phyloP scores from a whole-genome alignment of 176 grass and related monocot genomes.

The Avena atlantica region DNA sequence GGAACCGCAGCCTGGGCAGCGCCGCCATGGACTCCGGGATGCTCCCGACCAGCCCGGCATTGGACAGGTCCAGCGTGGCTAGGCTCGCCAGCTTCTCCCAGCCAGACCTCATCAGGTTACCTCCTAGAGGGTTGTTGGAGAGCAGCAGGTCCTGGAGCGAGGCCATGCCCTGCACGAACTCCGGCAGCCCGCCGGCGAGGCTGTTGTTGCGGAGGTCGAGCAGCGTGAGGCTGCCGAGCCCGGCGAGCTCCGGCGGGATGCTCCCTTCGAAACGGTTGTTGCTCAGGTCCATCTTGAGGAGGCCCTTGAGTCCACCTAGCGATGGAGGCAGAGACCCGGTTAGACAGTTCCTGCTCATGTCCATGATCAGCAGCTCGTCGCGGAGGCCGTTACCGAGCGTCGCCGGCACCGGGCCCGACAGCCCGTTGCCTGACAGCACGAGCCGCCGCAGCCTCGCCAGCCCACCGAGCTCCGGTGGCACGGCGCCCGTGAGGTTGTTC shows the following conservation, averaged over 20 bases:
- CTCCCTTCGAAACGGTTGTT: conserved; percentile 50
- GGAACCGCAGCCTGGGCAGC: conserved; percentile 64
- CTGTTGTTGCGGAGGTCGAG: conserved; percentile 89
- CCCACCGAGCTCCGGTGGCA: conserved; percentile 61
- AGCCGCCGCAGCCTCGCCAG: conserved; percentile 62
- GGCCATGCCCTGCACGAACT: conserved; percentile 49
- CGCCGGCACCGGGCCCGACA: conserved; percentile 66
- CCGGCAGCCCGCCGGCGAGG: conserved; percentile 50
- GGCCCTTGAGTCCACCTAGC: conserved; percentile 61
- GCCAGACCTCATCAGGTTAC: conserved; percentile 29
- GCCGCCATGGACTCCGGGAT: conserved; percentile 69
- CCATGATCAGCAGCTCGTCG: conserved; percentile 59
- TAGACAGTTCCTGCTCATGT: conserved; percentile 58
- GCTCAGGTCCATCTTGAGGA: conserved; percentile 88
- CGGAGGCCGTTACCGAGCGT: conserved; percentile 56
- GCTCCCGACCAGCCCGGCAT: conserved; percentile 44
- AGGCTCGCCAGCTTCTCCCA: conserved; percentile 60
- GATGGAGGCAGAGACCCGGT: conserved; percentile 68
- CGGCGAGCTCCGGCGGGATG: conserved; percentile 67
- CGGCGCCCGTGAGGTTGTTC: conserved; percentile 63
- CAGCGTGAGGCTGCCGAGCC: conserved; percentile 55
- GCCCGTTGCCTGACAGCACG: conserved; percentile 71
- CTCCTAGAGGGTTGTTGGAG: conserved; percentile 75
- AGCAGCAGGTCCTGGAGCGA: conserved; percentile 84
- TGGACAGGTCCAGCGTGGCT: conserved; percentile 75